Base-by-base conservation (phyloP, 306 rosid genomes). In the Pyrus pyrifolia region DNA sequence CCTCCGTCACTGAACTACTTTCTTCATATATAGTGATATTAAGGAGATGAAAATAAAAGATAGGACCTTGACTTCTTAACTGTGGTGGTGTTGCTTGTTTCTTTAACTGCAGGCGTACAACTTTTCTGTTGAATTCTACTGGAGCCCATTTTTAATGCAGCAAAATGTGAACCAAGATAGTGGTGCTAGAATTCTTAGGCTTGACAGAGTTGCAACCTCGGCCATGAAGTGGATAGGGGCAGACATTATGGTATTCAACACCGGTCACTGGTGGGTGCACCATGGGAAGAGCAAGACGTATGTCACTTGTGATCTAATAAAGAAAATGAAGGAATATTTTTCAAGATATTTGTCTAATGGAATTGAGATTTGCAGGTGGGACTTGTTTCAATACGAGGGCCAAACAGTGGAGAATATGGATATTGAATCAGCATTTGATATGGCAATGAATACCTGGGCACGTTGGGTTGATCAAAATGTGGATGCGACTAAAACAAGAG, bases 111-210 rank as follows among this genome's bases (percentile, higher is more conserved):
- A 86, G 87, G 84, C 72, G 21, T 83, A 81, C 44, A 81, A 86
- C 60, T 83, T 85, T 59, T 30, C 87, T 58, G 80, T 86, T 68
- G 85, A 86, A 77, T 86, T 83, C 58, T 81, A 78, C 45, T 81
- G 89, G 89, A 86, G 87, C 76, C 87, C 89, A 29, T 86, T 83
- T 76, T 85, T 86, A 21, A 85, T 83, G 40, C 69, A 83, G 40
- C 77, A 78, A 30, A 72, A 81, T 40, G 80, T 66, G 29, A 57
- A 81, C 55, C 19, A 14, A 68, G 71, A 11, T 22, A 61, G 29
- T 31, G 84, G 85, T 14, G 45, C 55, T 19, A 73, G 73, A 65
- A 44, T 81, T 72, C 70, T 86, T 22, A 81, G 59, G 73, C 85
- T 86, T 15, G 85, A 81, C 66, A 69, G 76, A 60, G 75, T 86